Percentiles rank a stretch among this genome's conserved stretches.
Conservation (phyloP, 2,329 filamentous ascomycete species). For the Aphanocladium album region DNA sequence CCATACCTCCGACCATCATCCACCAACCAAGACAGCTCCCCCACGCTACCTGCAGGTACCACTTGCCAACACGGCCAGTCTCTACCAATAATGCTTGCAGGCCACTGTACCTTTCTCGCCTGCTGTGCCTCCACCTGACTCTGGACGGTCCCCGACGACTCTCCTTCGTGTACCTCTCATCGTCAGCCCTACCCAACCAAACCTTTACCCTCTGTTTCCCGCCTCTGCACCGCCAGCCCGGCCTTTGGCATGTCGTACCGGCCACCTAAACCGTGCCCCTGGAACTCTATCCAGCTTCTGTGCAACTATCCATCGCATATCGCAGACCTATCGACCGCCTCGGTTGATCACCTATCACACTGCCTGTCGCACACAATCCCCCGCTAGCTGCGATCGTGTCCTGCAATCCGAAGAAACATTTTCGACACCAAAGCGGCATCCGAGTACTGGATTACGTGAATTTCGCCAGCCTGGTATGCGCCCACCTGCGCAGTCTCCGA, state of each 20-base stretch:
- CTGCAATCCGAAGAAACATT: not conserved
- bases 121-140: not conserved
- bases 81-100: not conserved
- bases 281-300: not conserved
- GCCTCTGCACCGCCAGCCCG: not conserved
- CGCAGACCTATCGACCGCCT: not conserved
- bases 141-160: not conserved
- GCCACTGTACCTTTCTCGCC: not conserved
- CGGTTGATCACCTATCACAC: not conserved
- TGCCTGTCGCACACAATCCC: not conserved
- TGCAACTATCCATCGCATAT: not conserved
- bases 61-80: not conserved
- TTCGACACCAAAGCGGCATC: not conserved
- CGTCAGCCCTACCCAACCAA: not conserved
- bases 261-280: not conserved
- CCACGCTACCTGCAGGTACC: not conserved
- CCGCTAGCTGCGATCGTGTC: not conserved
- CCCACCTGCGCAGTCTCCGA: not conserved
- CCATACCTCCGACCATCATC: not conserved
- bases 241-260: not conserved
- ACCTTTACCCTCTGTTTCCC: not conserved
- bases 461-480: not conserved
- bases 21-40: not conserved
- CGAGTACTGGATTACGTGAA: not conserved
- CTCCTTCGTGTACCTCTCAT: not conserved